Base-by-base conservation (phyloP, 2,329 filamentous ascomycete species). In the Verticillium zaregamsianum region DNA sequence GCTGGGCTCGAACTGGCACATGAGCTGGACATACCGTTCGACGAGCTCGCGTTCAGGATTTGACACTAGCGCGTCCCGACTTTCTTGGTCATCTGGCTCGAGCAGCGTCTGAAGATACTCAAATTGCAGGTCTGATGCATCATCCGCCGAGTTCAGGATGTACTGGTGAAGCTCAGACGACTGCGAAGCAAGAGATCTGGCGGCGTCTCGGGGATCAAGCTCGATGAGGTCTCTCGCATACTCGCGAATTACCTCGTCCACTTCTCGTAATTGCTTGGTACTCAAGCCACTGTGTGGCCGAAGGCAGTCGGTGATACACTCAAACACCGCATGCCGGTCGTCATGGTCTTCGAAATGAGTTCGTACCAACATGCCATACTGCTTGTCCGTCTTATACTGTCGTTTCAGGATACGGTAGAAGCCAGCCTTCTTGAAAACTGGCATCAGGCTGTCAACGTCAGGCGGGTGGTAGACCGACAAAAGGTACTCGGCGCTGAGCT, bases 401-500 rank as follows among this genome's bases (percentile, higher is more conserved):
- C 91, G 89, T 77, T 99, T 99, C 60, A 99, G 76, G 32, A 99
- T 94, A 57, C 95, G 88, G 73, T 91, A 96, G 73, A 98, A 99
- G 0, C 87, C 86, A 2, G 95, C 94, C 65, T 88, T 81, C 67
- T 88, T 86, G 68, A 98, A 91, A 0, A 91, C 77, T 0, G 91
- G 88, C 63, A 98, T 89, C 68, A 98, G 79, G 11, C 82, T 82
- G 35, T 88, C 82, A 63, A 95, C 82, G 70, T 97, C 90, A 3
- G 94, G 88, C 17, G 96, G 95, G 61, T 95, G 93, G 71, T 98
- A 97, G 5, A 95, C 87, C 0, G 96, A 98, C 23, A 99, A 81
- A 1, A 99, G 79, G 73, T 99, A 99, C 76, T 99, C 95, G 1
- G 91, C 90, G 71, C 95, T 99, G n/a, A 99, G 84, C 75, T 99